Conservation (phyloP, 148 eudicot genomes). For the Camellia japonica region DNA sequence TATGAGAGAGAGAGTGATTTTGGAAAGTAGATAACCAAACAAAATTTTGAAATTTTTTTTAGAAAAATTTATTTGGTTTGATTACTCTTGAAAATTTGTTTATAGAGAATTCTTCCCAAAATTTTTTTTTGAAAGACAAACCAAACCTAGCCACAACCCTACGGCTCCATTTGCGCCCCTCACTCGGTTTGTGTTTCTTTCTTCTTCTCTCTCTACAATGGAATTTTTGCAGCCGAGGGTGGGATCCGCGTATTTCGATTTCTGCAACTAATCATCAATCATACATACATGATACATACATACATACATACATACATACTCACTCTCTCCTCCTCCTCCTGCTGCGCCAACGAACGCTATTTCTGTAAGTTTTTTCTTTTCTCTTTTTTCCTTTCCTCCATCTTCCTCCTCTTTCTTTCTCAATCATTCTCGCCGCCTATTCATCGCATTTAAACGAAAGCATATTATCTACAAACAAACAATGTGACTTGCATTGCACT, state of each 20-base stretch:
- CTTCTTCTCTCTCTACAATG: slow-evolving; percentile 19
- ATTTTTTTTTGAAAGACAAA: too few relatives aligned
- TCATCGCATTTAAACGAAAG: background rate
- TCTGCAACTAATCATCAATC: background rate
- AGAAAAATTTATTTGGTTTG: too few relatives aligned
- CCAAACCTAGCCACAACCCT: too few relatives aligned
- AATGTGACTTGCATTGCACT: background rate
- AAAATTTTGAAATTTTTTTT: too few relatives aligned
- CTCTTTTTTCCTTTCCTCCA: background rate
- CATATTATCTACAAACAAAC: background rate
- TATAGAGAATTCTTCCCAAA: too few relatives aligned
- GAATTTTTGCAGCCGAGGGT: slow-evolving; percentile 34
- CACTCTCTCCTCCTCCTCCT: background rate
- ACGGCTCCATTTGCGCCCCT: slow-evolving; percentile 29
- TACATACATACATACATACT: too few relatives aligned
- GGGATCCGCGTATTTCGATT: slow-evolving; percentile 59
- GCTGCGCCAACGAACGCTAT: background rate
- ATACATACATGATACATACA: too few relatives aligned
- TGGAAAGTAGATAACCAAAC: too few relatives aligned
- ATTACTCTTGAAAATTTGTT: too few relatives aligned
- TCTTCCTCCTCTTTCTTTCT: slow-evolving; percentile 5
- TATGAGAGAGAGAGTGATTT: too few relatives aligned
- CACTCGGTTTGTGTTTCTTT: slow-evolving; percentile 12
- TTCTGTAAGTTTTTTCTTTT: background rate
- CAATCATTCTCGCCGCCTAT: background rate